Percentiles rank a stretch among this genome's conserved stretches.
Conservation (phyloP, 228 moss, liverwort and hornwort species). For the Sphagnum fallax region DNA sequence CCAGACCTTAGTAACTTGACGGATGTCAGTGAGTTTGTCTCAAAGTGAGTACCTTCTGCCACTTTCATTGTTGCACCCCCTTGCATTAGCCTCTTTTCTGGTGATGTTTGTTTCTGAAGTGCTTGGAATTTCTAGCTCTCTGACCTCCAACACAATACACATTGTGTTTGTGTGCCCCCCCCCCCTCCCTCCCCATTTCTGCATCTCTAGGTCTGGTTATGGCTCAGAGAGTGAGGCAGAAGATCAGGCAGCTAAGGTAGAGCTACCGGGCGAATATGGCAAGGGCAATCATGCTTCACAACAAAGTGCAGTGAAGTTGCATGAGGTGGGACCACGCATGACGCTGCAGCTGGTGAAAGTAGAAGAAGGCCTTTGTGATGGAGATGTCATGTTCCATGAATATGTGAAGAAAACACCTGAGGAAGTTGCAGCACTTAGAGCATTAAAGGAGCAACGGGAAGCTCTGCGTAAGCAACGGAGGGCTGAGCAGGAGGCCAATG, state of each 20-base stretch:
- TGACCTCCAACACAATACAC: no score
- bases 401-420: slow-evolving; percentile 87
- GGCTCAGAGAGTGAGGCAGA: slow-evolving; percentile 98
- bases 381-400: slow-evolving; percentile 95
- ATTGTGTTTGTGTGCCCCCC: neutral
- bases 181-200: neutral
- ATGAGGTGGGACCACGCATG: slow-evolving; percentile 94
- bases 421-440: slow-evolving; percentile 63
- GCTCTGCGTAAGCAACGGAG: slow-evolving; percentile 86
- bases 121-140: neutral
- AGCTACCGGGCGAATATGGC: slow-evolving; percentile 77
- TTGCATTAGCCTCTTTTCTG: neutral
- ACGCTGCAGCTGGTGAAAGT: slow-evolving; percentile 94
- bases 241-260: slow-evolving; percentile 82
- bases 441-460: slow-evolving; percentile 76
- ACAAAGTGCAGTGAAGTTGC: slow-evolving; percentile 88
- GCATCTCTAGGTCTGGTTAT: slow-evolving; percentile 59
- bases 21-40: slow-evolving; percentile 94
- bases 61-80: neutral
- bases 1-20: slow-evolving; percentile 77
- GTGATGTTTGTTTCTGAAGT: neutral
- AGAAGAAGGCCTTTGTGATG: slow-evolving; percentile 91
- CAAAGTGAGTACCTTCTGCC: slow-evolving; percentile 42
- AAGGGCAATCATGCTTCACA: slow-evolving; percentile 87
- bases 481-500: slow-evolving; percentile 91